phyloP scores from a whole-genome alignment of 23 red algal genomes.

The Chondrus crispus region DNA sequence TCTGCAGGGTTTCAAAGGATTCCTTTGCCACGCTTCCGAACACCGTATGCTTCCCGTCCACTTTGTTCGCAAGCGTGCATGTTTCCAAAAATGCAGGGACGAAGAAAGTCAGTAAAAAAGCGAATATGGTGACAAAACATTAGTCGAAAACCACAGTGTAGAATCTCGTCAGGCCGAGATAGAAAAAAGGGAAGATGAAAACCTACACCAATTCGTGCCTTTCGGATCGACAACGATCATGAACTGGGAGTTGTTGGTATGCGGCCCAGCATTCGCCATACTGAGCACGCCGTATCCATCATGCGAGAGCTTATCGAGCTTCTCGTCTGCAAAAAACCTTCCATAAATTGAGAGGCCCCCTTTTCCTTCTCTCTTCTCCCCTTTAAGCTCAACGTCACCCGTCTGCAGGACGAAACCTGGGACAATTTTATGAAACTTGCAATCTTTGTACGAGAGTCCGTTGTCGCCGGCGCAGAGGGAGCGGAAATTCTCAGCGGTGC shows the following conservation, averaged over 20 bases:
- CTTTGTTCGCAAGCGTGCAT: too few relatives aligned
- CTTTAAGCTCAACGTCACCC: slow-evolving; percentile 80
- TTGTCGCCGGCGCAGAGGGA: slow-evolving; percentile 53
- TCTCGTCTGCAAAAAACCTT: slow-evolving; percentile 83
- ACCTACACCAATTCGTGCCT: slow-evolving; percentile 53
- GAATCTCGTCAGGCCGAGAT: neutral
- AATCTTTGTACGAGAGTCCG: slow-evolving; percentile 70
- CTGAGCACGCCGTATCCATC: slow-evolving; percentile 75
- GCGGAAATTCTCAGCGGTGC: slow-evolving; percentile 85
- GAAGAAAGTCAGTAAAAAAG: too few relatives aligned
- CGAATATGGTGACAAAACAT: too few relatives aligned
- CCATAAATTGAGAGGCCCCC: slow-evolving; percentile 96
- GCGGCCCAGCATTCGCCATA: slow-evolving; percentile 94
- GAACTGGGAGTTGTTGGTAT: slow-evolving; percentile 88
- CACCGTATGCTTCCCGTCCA: slow-evolving; percentile 70
- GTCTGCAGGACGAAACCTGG: slow-evolving; percentile 89
- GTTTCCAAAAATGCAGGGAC: too few relatives aligned
- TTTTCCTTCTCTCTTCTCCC: slow-evolving; percentile 70
- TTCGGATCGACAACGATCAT: slow-evolving; percentile 63
- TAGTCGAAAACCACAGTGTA: too few relatives aligned
- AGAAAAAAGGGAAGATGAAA: neutral
- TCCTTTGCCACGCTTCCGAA: slow-evolving; percentile 41
- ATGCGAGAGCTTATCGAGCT: slow-evolving; percentile 62
- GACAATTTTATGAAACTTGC: slow-evolving; percentile 89
- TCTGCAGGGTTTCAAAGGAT: slow-evolving; percentile 3